phyloP scores from a whole-genome alignment of 1,284 basidiomycete genomes.

The Ganoderma lucidum region DNA sequence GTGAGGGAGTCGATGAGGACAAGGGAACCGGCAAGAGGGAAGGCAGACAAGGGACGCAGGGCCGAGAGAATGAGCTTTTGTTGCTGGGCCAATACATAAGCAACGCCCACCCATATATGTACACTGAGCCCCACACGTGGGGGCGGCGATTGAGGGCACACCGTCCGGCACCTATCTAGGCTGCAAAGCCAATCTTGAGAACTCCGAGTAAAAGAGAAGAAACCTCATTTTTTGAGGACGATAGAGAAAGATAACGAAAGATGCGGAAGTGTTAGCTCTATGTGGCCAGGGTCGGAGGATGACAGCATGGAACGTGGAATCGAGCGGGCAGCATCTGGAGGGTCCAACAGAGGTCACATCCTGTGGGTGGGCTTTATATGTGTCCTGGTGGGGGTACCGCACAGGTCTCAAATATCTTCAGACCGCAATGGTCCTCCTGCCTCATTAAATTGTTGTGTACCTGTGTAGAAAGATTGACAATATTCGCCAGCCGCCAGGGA shows the following conservation, averaged over 20 bases:
- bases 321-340: neutral
- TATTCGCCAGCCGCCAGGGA: neutral
- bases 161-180: constrained; percentile 23
- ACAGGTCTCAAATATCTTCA: neutral
- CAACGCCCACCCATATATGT: neutral
- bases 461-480: neutral
- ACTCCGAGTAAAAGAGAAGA: neutral
- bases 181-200: constrained; percentile 15
- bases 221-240: neutral
- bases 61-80: constrained; percentile 24
- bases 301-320: neutral
- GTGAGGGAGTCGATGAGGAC: constrained; percentile 11
- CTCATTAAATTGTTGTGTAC: neutral
- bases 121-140: constrained; percentile 26
- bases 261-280: neutral
- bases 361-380: neutral
- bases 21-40: constrained; percentile 11
- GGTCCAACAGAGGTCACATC: neutral
- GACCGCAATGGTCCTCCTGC: neutral
- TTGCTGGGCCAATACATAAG: constrained; percentile 28
- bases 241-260: constrained; percentile 5
- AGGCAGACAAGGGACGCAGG: constrained; percentile 14
- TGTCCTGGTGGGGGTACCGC: neutral
- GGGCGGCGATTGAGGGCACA: constrained; percentile 30
- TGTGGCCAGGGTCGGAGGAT: neutral